phyloP scores from a whole-genome alignment of 2,329 filamentous ascomycete species.

The Pseudogymnoascus sp. region DNA sequence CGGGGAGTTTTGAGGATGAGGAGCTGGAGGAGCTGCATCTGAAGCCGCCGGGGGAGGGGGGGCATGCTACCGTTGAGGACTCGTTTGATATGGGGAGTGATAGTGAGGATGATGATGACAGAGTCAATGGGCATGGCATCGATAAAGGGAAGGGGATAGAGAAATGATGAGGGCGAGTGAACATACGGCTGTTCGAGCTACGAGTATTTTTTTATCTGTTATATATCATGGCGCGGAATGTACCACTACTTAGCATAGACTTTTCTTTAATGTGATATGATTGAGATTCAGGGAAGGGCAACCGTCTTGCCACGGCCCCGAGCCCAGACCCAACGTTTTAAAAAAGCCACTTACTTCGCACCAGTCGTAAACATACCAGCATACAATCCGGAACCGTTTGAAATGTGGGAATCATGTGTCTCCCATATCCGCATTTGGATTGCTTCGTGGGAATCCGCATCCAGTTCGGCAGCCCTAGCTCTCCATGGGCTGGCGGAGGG shows the following conservation, averaged over 20 bases:
- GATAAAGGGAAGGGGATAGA: conserved; percentile 15
- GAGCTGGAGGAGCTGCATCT: conserved; percentile 54
- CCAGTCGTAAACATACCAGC: not conserved
- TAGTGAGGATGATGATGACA: conserved; percentile 43
- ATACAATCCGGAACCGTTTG: not conserved
- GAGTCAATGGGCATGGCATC: conserved; percentile 17
- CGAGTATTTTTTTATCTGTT: conserved; percentile 1
- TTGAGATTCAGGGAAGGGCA: not conserved
- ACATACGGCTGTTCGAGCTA: conserved; percentile 10
- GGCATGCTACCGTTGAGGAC: conserved; percentile 28
- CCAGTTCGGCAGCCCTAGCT: not conserved
- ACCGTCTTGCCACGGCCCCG: not conserved
- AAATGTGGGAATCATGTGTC: too few species aligned
- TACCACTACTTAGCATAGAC: conserved; percentile 7
- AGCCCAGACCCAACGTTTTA: not conserved
- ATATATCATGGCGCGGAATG: conserved; percentile 2
- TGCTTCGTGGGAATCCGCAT: not conserved
- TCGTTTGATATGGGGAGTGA: conserved; percentile 51
- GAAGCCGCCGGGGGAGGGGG: conserved; percentile 23
- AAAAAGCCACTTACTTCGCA: not conserved
- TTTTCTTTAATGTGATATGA: conserved; percentile 6
- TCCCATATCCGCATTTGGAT: not conserved
- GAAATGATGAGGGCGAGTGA: conserved; percentile 14
- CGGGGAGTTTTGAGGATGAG: conserved; percentile 58
- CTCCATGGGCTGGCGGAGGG: not conserved